Base-by-base conservation (phyloP, 352 stramenopile species). In the Pythium pyrilobum region DNA sequence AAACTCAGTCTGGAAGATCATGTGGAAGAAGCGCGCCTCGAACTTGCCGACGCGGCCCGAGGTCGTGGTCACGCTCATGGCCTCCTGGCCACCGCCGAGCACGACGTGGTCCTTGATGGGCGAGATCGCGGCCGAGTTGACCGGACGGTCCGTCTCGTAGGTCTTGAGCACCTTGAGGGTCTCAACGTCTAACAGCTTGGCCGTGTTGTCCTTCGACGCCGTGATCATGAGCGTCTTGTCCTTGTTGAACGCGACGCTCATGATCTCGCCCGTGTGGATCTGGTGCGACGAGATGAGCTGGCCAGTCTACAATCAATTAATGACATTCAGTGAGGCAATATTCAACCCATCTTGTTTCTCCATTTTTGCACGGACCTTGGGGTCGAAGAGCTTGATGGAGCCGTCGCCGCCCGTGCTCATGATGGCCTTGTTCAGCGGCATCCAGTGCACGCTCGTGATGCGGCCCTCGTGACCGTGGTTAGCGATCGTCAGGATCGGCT, bases 1-100 rank as follows among this genome's bases (percentile, higher is more conserved):
- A 71, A 99, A 99, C 72, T 99, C 96, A 60, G 98, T 94, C 70
- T 98, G 94, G 69, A 98, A 98, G 11, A 99, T 93, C 71, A 98
- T 92, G 75, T 99, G 92, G 79, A 98, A 99, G 77, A 99, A 99
- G 42, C 96, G 83, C 2, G 96, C 97, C 69, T 99, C 97, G 55
- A 96, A 96, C 59, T 96, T 95, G 51, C 87, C 86, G 44, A 92
- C 85, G 34, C 81, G 84, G 87, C 98, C 77, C 79, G 97, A 91
- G 18, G 87, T 96, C 25, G 87, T 96, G 9, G 97, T 99, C 12
- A 99, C 97, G 65, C 81, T 96, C 89, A 98, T 98, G 41, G 97
- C 97, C 69, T 99, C 97, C 72, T 99, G 96, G 36, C 97, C 97
- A 72, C 97, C 97, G 39, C 96, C 97, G 20, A 99, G 74, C 52